Evolutionary conservation across 176 grass and related monocot genomes (phyloP), one percentile per base, ranked within the genome.

Genomic region (Triticum urartu): DNA sequence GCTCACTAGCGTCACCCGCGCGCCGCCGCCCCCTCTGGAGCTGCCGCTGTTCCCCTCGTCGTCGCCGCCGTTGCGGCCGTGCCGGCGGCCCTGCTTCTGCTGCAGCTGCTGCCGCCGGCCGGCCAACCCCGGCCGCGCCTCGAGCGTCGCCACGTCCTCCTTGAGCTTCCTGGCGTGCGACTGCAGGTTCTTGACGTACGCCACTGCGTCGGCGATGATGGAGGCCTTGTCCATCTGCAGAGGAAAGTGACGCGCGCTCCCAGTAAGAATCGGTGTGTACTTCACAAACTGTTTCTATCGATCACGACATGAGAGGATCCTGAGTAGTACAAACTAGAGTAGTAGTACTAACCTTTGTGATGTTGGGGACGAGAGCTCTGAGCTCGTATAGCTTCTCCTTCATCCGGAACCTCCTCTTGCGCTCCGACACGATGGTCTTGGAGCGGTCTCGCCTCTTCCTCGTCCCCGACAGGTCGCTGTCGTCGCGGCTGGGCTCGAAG

Each of bases 371-470:
- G 50, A 99, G 84, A 6, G 97, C 76, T 9, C 97, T 86, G 11
- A 99, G 89, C 85, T 99, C 94, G 79, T 96, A 99, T 80, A 99
- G 94, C 80, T 65, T 96, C 90, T 99, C 97, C 87, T 96, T 96
- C 97, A 99, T 96, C 15, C 92, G 82, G 87, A 92, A 87, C 80
- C 97, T 91, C 42, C 97, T 45, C 84, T 90, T 94, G 77, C 97
- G 89, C 90, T 99, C 97, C 50, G 97, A 91, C 68, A 99, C 89
- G 77, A 94, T 87, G 2, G 97, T 96, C 93, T 96, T 96, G 8
- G 94, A 93, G 18, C 97, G 90, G 82, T 99, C 97, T 80, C 90
- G 82, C 88, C 90, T 77, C 81, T 79, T 88, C 88, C 84, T 79
- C 34, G 76, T 72, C 74, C 18, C 40, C 14, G 50, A 87, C 34